Evolutionary conservation across 2,329 filamentous ascomycete species (phyloP).

Genomic region (Incumbomyces lentus): DNA sequence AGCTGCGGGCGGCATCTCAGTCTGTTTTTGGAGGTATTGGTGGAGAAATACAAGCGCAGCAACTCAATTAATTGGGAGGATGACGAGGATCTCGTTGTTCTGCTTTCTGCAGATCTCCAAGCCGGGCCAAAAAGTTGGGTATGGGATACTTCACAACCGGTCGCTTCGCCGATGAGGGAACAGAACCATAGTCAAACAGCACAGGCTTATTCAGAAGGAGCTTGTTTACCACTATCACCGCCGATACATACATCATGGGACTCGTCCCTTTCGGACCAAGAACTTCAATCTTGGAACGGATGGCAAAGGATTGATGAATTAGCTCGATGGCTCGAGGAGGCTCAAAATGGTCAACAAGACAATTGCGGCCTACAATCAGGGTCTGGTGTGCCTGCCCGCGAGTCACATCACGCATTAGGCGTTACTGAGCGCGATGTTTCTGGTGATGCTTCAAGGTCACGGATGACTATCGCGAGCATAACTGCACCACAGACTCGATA

Average conservation of each 20-base stretch:
- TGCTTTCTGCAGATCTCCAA: conserved; percentile 78
- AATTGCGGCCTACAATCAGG: conserved; percentile 19
- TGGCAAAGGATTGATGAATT: conserved; percentile 65
- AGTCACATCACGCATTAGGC: neutral
- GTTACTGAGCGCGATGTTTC: neutral
- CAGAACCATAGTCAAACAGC: conserved; percentile 18
- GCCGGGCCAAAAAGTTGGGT: conserved; percentile 66
- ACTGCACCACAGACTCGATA: neutral
- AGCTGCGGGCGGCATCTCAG: conserved; percentile 71
- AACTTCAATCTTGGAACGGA: conserved; percentile 62
- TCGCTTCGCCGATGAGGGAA: conserved; percentile 16
- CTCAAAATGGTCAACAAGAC: conserved; percentile 17
- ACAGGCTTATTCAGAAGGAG: conserved; percentile 10
- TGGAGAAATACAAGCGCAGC: conserved; percentile 43
- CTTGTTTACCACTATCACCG: conserved; percentile 13
- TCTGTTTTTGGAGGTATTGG: conserved; percentile 65
- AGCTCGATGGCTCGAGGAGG: conserved; percentile 44
- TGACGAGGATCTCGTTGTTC: conserved; percentile 83
- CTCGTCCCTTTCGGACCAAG: conserved; percentile 41
- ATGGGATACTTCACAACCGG: conserved; percentile 56
- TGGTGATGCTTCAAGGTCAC: neutral
- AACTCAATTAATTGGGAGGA: conserved; percentile 38
- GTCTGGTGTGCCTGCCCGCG: neutral
- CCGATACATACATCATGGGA: conserved; percentile 13
- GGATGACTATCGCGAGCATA: conserved; percentile 6